phyloP scores from a whole-genome alignment of 2,329 filamentous ascomycete genomes.

The Dryadomyces sulphureus region DNA sequence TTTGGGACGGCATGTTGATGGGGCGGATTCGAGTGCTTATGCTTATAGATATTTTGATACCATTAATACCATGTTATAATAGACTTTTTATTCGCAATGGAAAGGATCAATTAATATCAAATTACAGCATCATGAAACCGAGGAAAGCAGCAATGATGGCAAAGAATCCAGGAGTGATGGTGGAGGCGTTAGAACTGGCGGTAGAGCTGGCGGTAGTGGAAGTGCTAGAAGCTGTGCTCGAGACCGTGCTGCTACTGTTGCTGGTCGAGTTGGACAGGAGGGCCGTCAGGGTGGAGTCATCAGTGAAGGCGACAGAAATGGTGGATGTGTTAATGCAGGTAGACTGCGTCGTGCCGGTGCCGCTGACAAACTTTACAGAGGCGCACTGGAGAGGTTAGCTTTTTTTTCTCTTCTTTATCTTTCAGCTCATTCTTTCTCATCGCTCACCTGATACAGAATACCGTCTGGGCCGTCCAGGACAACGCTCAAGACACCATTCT shows the following conservation, averaged over 20 bases:
- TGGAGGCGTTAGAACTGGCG: constrained; percentile 8
- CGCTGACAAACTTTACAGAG: constrained; percentile 38
- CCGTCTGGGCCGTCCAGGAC: constrained; percentile 39
- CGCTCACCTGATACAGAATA: constrained; percentile 42
- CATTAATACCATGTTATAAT: not conserved
- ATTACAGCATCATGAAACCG: constrained; percentile 8
- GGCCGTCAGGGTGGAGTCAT: constrained; percentile 18
- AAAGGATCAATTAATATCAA: not conserved
- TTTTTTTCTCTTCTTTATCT: no score
- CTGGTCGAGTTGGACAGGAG: constrained; percentile 13
- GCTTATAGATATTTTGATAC: no score
- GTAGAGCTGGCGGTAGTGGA: constrained; percentile 1
- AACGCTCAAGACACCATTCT: constrained; percentile 39
- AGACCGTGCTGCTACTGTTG: constrained; percentile 8
- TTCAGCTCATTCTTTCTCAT: no score
- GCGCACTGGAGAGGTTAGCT: constrained; percentile 4
- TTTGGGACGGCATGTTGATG: constrained; percentile 4
- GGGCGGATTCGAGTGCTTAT: no score
- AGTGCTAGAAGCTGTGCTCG: constrained; percentile 9
- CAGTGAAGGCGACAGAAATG: constrained; percentile 17
- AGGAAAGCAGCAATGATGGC: constrained; percentile 3
- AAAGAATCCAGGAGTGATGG: constrained; percentile 1
- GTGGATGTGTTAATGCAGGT: constrained; percentile 24
- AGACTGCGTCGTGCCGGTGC: constrained; percentile 14
- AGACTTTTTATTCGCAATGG: not conserved